Conservation (phyloP, 2,329 filamentous ascomycete species). For the Aspergillus ibericus region DNA sequence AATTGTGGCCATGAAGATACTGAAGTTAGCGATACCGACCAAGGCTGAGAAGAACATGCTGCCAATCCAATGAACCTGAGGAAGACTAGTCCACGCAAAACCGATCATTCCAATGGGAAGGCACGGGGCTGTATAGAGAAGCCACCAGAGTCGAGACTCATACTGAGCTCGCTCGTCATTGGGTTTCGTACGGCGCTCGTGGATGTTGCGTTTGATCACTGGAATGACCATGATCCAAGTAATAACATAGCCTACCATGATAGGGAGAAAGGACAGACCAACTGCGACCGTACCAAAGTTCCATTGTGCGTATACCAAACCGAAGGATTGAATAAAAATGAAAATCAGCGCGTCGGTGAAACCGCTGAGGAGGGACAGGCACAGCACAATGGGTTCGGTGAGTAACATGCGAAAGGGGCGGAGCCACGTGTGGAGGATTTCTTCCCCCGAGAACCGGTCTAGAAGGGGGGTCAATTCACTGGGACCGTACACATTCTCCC, state of each 20-base stretch:
- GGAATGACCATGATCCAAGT: constrained; percentile 59
- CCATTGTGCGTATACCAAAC: constrained; percentile 61
- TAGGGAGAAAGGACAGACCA: constrained; percentile 57
- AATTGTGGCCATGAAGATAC: constrained; percentile 66
- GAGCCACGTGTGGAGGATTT: constrained; percentile 58
- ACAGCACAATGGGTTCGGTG: constrained; percentile 64
- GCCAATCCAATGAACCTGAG: constrained; percentile 58
- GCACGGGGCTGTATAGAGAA: constrained; percentile 60
- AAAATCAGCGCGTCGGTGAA: constrained; percentile 67
- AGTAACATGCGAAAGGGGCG: constrained; percentile 65
- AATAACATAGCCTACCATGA: constrained; percentile 59
- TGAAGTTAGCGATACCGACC: constrained; percentile 64
- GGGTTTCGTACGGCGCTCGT: constrained; percentile 50
- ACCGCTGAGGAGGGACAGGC: constrained; percentile 60
- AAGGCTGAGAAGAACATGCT: constrained; percentile 60
- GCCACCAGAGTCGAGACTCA: constrained; percentile 61
- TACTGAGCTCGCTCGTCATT: constrained; percentile 56
- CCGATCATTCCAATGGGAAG: constrained; percentile 62
- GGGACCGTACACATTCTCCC: constrained; percentile 68
- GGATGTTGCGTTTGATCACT: constrained; percentile 51
- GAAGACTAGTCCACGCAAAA: constrained; percentile 62
- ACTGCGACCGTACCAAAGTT: constrained; percentile 52
- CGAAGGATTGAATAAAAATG: constrained; percentile 65
- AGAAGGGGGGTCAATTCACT: constrained; percentile 59
- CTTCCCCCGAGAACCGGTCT: constrained; percentile 56